Base-by-base conservation (phyloP, 2,329 filamentous ascomycete species). In the Fusarium newnesense region DNA sequence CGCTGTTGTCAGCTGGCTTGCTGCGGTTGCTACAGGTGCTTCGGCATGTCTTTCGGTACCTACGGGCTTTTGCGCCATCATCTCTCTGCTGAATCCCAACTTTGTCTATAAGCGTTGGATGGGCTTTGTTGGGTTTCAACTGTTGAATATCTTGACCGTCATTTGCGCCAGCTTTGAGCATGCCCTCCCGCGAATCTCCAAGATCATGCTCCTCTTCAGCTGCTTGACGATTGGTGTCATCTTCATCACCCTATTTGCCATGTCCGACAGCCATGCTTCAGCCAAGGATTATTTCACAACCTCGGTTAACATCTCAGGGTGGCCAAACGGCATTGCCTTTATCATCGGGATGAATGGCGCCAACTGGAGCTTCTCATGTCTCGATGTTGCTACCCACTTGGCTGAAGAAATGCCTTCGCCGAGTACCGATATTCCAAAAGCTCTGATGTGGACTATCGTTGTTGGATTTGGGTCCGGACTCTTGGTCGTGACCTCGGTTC, bases 41-140 rank as follows among this genome's bases (percentile, higher is more conserved):
- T 65, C 62, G 0, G 62, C 62, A 2, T 66, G 63, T 36, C 18
- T 66, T 2, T 64, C 63, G 0, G 60, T 64, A 5, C 60, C 62
- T 1, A 46, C 30, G 0, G 59, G 63, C 10, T 42, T 58, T 12
- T 64, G 63, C 4, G 36, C 60, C 15, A 64, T 64, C 13, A 57
- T 64, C 3, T 64, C 47, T 3, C 12, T 57, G 7, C 10, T 66
- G 1, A n/a, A 66, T 4, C 59, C 63, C 16, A 37, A 39, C 7
- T 64, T 66, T 42, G 60, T 57, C 0, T 65, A 65, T 5, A 66
- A 64, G 12, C 21, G 47, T 1, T 66, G 47, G 63, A 64, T 66
- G 59, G 60, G 60, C 0, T 64, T 66, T 19, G 59, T 64, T 9
- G 60, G 63, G 0, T 64, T 56, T 12, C 60, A 66, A 7, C 28